Evolutionary conservation across 1,139 yeast genomes (phyloP), one percentile per base, ranked within the genome.

Genomic region (Sugiyamaella paludigena): DNA sequence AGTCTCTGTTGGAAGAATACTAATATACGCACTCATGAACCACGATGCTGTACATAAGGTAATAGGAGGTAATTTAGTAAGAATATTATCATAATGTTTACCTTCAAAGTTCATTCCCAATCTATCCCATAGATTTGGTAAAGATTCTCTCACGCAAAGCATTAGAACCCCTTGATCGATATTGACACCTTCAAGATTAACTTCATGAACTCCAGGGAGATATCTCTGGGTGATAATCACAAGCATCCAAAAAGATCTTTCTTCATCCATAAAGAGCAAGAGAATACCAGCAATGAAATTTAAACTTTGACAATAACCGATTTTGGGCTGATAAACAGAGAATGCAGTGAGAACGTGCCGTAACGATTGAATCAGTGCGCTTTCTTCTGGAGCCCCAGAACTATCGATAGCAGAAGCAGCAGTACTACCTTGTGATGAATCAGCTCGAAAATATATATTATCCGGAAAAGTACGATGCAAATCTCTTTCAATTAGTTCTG

Each of bases 1-100:
- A 0, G 95, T 81, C 63, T 92, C 98, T 13, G 87, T 80, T 0
- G 98, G 98, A 36, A 92, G 69, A 1, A 83, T 80, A 0, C 96
- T 96, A 36, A 91, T 88, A 69, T 86, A 92, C 6, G 88, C 79
- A 55, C 96, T 86, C 98, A 92, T 92, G 65, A 92, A 92, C 98
- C 98, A 92, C 43, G 96, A 84, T 0, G 97, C 91, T 0, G 98
- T 91, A 56, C 95, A 95, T 38, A 92, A 74, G 0, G 97, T 87
- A 4, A 92, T 80, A 0, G 97, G 96, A 1, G 98, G 98, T 45
- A 89, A 69, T 57, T 85, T 81, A 16, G 81, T 74, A 44, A 91
- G 73, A 47, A 85, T 84, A 62, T 84, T 89, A 54, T 80, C 83
- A 41, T 79, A 71, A 40, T 76, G 63, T 36, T 58, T 50, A 29